Evolutionary conservation across 2,329 filamentous ascomycete genomes (phyloP).

Genomic region (Penicillium frequentans): DNA sequence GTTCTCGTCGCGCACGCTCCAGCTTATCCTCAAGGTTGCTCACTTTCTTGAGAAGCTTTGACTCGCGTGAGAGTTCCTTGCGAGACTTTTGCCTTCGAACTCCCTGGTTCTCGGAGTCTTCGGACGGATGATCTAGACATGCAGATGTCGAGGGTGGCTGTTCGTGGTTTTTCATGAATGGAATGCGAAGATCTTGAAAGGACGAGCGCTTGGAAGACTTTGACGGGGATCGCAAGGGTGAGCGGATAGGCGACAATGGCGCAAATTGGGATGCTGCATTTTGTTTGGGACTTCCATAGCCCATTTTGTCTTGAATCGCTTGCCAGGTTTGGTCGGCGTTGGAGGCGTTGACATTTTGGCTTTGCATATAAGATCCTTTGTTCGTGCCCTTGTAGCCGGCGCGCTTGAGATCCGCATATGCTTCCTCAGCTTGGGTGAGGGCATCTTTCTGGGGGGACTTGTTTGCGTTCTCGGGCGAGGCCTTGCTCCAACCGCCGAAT

Average conservation of each 20-base stretch:
- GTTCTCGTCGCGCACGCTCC: constrained; percentile 54
- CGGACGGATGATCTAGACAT: constrained; percentile 18
- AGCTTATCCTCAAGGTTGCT: constrained; percentile 62
- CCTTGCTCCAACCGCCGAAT: constrained; percentile 49
- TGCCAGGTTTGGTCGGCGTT: constrained; percentile 37
- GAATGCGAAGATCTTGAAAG: constrained; percentile 37
- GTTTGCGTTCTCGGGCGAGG: constrained; percentile 35
- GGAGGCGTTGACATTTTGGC: constrained; percentile 15
- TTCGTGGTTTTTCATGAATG: constrained; percentile 27
- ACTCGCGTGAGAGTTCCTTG: constrained; percentile 58
- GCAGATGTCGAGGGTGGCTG: constrained; percentile 25
- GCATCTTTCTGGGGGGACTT: constrained; percentile 41
- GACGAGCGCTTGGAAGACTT: constrained; percentile 32
- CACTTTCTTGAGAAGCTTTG: constrained; percentile 59
- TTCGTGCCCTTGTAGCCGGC: constrained; percentile 49
- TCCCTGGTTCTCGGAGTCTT: constrained; percentile 25
- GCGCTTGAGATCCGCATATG: constrained; percentile 56
- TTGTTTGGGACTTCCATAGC: constrained; percentile 15
- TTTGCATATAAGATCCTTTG: constrained; percentile 33
- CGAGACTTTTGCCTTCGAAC: constrained; percentile 53
- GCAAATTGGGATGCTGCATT: constrained; percentile 11
- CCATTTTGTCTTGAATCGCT: constrained; percentile 33
- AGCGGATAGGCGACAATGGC: constrained; percentile 4
- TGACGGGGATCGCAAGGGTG: constrained; percentile 17
- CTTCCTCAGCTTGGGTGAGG: constrained; percentile 50